phyloP scores from a whole-genome alignment of 1,284 basidiomycete species.

The Grifola frondosa region DNA sequence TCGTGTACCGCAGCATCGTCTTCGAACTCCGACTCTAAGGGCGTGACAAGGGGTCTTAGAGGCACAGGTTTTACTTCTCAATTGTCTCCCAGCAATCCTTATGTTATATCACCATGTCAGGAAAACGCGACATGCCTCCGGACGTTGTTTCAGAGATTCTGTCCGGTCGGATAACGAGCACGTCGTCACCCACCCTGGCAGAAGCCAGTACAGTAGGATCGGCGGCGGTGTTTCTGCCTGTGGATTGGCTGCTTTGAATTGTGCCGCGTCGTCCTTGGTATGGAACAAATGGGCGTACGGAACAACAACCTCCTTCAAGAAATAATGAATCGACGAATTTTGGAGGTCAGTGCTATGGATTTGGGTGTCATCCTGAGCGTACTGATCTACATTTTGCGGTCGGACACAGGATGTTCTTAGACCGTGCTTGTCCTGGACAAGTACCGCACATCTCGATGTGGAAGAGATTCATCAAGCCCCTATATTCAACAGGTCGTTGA shows the following conservation, averaged over 20 bases:
- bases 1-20: too few relatives aligned
- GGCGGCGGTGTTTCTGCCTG: slow-evolving; percentile 45
- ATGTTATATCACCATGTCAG: too few relatives aligned
- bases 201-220: slow-evolving; percentile 21
- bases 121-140: too few relatives aligned
- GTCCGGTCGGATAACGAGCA: slow-evolving; percentile 11
- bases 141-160: too few relatives aligned
- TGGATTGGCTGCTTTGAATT: slow-evolving; percentile 63
- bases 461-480: slow-evolving; percentile 41
- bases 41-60: too few relatives aligned
- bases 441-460: slow-evolving; percentile 52
- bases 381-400: neutral
- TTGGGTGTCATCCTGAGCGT: neutral
- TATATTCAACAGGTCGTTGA: slow-evolving; percentile 39
- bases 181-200: slow-evolving; percentile 22
- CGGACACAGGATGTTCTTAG: slow-evolving; percentile 20
- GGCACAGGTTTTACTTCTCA: too few relatives aligned
- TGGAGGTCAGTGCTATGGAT: slow-evolving; percentile 7
- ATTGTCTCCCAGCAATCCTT: too few relatives aligned
- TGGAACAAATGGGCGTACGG: slow-evolving; percentile 11
- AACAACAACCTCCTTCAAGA: slow-evolving; percentile 7
- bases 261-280: slow-evolving; percentile 46
- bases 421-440: slow-evolving; percentile 43
- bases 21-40: too few relatives aligned
- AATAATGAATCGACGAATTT: slow-evolving; percentile 8